Percentiles rank a stretch among this genome's conserved stretches.
These are phyloP conservation scores for Pseudogymnoascus pannorum DNA, from an alignment of 2,329 filamentous ascomycete genomes.

Conservation along the genomic window DNA sequence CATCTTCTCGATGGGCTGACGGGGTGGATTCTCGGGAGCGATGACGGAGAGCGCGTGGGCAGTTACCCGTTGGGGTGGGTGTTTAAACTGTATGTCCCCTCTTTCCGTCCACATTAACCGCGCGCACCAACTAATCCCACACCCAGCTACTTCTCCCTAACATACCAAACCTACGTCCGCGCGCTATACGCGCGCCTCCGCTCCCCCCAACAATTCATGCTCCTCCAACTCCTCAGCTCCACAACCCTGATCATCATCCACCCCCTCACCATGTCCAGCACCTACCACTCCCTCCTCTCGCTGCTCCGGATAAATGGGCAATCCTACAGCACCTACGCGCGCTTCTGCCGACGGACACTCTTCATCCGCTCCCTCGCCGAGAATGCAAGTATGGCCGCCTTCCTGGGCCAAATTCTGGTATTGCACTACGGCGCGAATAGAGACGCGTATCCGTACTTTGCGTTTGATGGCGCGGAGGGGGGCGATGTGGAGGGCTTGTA, in stretches of 20 bases:
- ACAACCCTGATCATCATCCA: slow-evolving; percentile 55
- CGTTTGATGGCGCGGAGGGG: slow-evolving; percentile 43
- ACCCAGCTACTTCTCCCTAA: slow-evolving; percentile 53
- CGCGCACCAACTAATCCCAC: slow-evolving; percentile 7
- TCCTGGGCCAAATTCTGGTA: slow-evolving; percentile 57
- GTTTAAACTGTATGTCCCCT: slow-evolving; percentile 53
- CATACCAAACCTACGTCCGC: slow-evolving; percentile 65
- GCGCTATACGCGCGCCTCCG: slow-evolving; percentile 61
- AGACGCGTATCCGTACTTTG: slow-evolving; percentile 62
- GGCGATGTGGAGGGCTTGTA: slow-evolving; percentile 37
- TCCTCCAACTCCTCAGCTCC: slow-evolving; percentile 58
- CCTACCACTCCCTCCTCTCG: slow-evolving; percentile 48
- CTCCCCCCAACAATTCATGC: slow-evolving; percentile 56
- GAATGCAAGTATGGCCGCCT: slow-evolving; percentile 62
- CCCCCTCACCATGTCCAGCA: slow-evolving; percentile 54
- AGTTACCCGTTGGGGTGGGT: slow-evolving; percentile 66
- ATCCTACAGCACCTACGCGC: slow-evolving; percentile 56
- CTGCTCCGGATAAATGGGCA: slow-evolving; percentile 50
- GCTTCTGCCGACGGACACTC: slow-evolving; percentile 58
- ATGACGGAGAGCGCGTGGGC: slow-evolving; percentile 58
- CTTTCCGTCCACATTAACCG: background rate
- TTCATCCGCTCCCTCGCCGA: slow-evolving; percentile 62
- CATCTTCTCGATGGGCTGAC: slow-evolving; percentile 57
- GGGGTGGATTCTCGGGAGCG: slow-evolving; percentile 59
- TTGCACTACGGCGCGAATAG: slow-evolving; percentile 61